Evolutionary conservation across 129 eudicot genomes (phyloP).

Genomic region (Tagetes erecta): DNA sequence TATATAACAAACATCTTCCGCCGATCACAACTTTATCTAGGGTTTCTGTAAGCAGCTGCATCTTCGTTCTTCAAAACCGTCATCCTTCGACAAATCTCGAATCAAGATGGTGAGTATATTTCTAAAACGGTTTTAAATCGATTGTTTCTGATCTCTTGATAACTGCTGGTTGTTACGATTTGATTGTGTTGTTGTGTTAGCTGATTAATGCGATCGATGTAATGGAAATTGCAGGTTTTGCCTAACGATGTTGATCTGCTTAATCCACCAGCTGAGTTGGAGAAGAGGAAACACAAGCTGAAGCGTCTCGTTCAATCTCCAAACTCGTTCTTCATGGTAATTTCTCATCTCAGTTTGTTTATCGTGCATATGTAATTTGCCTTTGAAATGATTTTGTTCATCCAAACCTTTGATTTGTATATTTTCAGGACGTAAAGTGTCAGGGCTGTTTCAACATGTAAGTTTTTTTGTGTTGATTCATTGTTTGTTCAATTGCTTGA

Average conservation of each 20-base stretch:
- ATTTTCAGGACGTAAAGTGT: slow-evolving; percentile 36
- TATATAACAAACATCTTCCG: not conserved
- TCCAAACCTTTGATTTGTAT: not conserved
- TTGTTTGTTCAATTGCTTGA: not conserved
- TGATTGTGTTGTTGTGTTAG: not conserved
- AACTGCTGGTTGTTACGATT: not conserved
- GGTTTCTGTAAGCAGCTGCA: not conserved
- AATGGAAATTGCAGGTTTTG: slow-evolving; percentile 22
- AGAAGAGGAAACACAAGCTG: slow-evolving; percentile 72
- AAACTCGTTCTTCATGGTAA: slow-evolving; percentile 43
- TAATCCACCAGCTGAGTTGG: slow-evolving; percentile 55
- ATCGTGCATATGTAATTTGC: too few species aligned
- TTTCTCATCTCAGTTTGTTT: not conserved
- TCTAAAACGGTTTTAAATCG: too few species aligned
- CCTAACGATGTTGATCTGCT: slow-evolving; percentile 50
- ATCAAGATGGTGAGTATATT: slow-evolving; percentile 14
- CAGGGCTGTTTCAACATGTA: slow-evolving; percentile 44
- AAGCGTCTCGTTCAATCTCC: slow-evolving; percentile 65
- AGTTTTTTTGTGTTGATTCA: not conserved
- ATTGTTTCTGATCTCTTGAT: not conserved
- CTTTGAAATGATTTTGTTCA: too few species aligned
- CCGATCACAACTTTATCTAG: not conserved
- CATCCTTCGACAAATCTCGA: slow-evolving; percentile 8
- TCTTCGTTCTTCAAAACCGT: slow-evolving; percentile 1
- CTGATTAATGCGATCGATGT: not conserved